Base-by-base conservation (phyloP, 805 yeast genomes). In the Saccharomyces eubayanus region DNA sequence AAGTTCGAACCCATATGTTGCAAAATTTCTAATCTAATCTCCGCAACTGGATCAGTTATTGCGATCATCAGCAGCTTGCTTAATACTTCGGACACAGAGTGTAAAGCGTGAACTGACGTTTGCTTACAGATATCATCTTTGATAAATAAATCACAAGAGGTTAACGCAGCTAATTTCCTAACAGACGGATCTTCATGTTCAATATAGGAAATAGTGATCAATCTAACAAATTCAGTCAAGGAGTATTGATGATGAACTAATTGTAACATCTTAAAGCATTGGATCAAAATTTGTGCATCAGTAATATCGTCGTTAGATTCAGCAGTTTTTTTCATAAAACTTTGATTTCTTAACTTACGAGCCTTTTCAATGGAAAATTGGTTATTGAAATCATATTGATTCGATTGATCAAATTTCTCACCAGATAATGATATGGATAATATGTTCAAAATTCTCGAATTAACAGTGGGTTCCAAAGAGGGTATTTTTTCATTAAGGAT, bases 11-110 rank as follows among this genome's bases (percentile, higher is more conserved):
- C 87, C 41, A 95, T 73, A 48, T 90, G 79, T 51, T 78, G 78
- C 54, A 94, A 73, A 0, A 92, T 89, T 57, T 87, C 91, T 9
- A 87, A 72, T 53, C 99, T 75, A 31, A 92, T 88, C 55, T 91
- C 97, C 1, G 92, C 81, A 3, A 81, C 81, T 0, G 96, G 89
- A 61, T 94, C 99, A 0, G 96, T 87, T 12, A 92, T 86, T 2
- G 96, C 89, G 8, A 89, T 77, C 0, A 96, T 81, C 40, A 94
- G 71, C 20, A 94, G 73, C 65, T 87, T 87, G 54, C 85, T 89
- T 47, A 95, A 74, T 0, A 94, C 95, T 55, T 89, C 90, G 52
- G 89, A 82, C 1, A 91, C 96, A 0, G 96, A 88, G 55, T 79
- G 79, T 52, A 92, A 74, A 0, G 97, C 86, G 67, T 87, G 81